These are phyloP conservation scores for Platismatia glauca DNA, from an alignment of 495 filamentous ascomycete species.

Conservation along the genomic window DNA sequence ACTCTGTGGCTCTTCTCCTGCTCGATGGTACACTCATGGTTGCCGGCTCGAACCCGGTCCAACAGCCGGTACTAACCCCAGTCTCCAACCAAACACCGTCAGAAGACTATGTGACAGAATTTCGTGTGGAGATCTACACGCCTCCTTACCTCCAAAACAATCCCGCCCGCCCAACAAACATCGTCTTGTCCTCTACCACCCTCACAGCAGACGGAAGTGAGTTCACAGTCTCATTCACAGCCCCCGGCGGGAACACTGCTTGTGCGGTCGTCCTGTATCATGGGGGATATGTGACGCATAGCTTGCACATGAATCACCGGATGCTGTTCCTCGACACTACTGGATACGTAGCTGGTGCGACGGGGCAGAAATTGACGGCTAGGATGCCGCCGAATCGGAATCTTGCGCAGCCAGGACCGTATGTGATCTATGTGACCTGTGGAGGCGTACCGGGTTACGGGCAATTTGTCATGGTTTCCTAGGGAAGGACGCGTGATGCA, in stretches of 20 bases:
- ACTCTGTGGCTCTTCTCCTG: constrained; percentile 47
- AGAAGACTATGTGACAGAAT: constrained; percentile 44
- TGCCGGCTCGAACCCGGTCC: constrained; percentile 49
- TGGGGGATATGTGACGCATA: constrained; percentile 54
- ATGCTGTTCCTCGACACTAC: constrained; percentile 46
- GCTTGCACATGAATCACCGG: constrained; percentile 55
- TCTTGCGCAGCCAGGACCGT: constrained; percentile 50
- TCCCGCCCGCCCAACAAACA: constrained; percentile 39
- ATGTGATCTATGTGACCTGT: constrained; percentile 50
- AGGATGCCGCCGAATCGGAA: constrained; percentile 47
- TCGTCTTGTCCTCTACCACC: constrained; percentile 33
- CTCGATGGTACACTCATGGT: constrained; percentile 53
- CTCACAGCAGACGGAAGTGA: constrained; percentile 37
- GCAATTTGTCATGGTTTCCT: constrained; percentile 38
- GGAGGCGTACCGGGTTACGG: constrained; percentile 53
- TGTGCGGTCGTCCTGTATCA: constrained; percentile 48
- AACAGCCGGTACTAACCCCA: constrained; percentile 42
- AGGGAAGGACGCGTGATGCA: not conserved
- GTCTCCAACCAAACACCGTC: constrained; percentile 26
- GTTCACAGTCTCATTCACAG: constrained; percentile 42
- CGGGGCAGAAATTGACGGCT: constrained; percentile 40
- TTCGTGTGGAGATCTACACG: constrained; percentile 52
- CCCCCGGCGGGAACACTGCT: constrained; percentile 29
- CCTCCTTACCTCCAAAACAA: constrained; percentile 52
- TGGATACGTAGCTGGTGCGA: constrained; percentile 37